A percentile compares a stretch with the other conserved stretches of the same genome.
Evolutionary conservation across 148 eudicot genomes (phyloP).

Genomic region (Cornus suecica): DNA sequence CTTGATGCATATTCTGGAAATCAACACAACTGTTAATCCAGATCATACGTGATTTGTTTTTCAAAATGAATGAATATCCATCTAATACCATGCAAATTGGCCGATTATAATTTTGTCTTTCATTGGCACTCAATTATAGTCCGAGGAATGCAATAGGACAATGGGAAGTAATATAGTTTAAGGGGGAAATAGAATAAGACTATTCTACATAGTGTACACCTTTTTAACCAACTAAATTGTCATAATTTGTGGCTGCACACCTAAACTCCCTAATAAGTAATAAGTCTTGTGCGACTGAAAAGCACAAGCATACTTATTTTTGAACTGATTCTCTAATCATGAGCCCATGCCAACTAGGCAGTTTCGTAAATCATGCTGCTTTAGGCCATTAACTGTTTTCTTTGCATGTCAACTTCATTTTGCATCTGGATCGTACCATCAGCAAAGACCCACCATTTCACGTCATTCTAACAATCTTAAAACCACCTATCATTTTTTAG

Average conservation of each 20-base stretch:
- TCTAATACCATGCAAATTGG: not conserved
- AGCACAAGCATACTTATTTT: too few relatives aligned
- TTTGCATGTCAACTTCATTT: not conserved
- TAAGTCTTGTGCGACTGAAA: too few relatives aligned
- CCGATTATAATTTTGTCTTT: not conserved
- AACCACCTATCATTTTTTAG: too few relatives aligned
- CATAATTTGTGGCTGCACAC: too few relatives aligned
- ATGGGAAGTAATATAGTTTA: not conserved
- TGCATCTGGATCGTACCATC: not conserved
- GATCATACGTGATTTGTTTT: not conserved
- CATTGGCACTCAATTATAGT: not conserved
- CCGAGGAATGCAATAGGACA: not conserved
- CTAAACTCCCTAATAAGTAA: too few relatives aligned
- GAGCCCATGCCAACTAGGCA: too few relatives aligned
- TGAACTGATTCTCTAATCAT: too few relatives aligned
- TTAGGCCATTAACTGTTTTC: too few relatives aligned
- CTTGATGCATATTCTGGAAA: constrained; percentile 78
- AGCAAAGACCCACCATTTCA: not conserved
- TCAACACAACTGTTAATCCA: constrained; percentile 1
- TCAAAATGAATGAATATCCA: not conserved
- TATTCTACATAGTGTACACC: too few relatives aligned
- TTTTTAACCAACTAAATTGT: too few relatives aligned
- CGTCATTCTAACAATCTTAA: not conserved
- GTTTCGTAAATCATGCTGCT: too few relatives aligned
- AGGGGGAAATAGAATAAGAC: too few relatives aligned